Evolutionary conservation across 371 early-diverging fungal genomes (phyloP), one percentile per base, ranked within the genome.

Genomic region (Haplosporangium sp.): DNA sequence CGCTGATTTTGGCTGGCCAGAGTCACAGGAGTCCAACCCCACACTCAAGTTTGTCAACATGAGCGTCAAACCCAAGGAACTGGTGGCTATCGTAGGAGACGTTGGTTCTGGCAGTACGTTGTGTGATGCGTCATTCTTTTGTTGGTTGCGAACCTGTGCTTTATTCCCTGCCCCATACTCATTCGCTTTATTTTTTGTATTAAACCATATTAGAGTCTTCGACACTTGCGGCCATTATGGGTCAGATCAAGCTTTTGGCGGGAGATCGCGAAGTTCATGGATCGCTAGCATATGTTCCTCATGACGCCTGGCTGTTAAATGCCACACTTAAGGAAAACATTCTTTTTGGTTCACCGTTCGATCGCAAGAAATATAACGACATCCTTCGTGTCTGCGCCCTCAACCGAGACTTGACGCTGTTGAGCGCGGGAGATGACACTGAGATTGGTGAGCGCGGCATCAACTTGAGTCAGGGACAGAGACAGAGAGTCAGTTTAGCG

Each of bases 371-470:
- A 20, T 91, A 90, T 76, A 82, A 84, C 57, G 82, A 86, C 47
- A 85, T 87, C 16, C 53, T 91, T 14, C 82, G 84, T 2, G 84
- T 84, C 20, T 90, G 89, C 50, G 90, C 90, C 16, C 73, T 91
- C 20, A 84, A 81, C 53, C 76, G 89, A 9, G 97, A 96, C 71
- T 71, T 96, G 59, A 85, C 86, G 29, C 84, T 86, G 23, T 69
- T 95, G 40, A 82, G 83, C 13, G 77, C 85, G 9, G 95, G 94
- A 55, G 95, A 95, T 69, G 65, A 84, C 74, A 96, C 95, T 0
- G 93, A 94, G 79, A 91, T 95, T 72, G 95, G 95, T 51, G 95
- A 94, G 67, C 87, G 90, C 41, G 95, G 95, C 16, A 85, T 93
- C 47, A 91, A 91, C 48, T 74, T 95, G 46, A 92, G 92, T 45